Base-by-base conservation (phyloP, 139 green algal genomes). In the Chlamydomonas incerta region DNA sequence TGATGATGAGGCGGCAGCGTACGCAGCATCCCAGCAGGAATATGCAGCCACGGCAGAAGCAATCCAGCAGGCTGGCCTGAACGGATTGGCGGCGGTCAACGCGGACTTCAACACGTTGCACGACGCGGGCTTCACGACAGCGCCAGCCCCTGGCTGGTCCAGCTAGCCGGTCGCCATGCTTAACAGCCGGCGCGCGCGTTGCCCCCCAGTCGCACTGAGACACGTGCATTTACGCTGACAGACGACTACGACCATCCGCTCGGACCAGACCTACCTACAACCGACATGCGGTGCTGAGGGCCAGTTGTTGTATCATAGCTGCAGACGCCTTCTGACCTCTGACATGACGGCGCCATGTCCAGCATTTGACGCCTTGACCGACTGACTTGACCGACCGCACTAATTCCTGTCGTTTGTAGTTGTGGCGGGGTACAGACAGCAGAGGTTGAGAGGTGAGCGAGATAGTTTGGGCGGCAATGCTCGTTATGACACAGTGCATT, bases 71-170 rank as follows among this genome's bases (percentile, higher is more conserved):
- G 62, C 62, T 20, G 80, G 80, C 17, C 68, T 80, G 15, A 86
- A 86, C 55, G 60, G 68, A 20, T 35, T 86, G 55, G 33, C 80
- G 17, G 80, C 79, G 1, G 79, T 65, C 80, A 52, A 67, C 0
- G 74, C 74, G n/a, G 74, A 88, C 37, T 85, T 80, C 74, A 80
- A 80, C 55, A 68, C 68, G 24, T 85, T 75, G 74, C 77, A 86
- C 46, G 85, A 87, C 29, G 34, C 82, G 11, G 82, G 86, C 62
- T 90, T 90, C 33, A 74, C 80, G 5, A 81, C 81, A 76, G 84
- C 87, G 46, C 87, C 87, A 13, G 87, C 87, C 34, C 87, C 87
- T 23, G 87, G 87, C 14, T 90, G 87, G 87, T 90, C 87, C n/a
- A 90, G 81, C 74, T 90, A 85, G 46, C 47, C 11, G n/a, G 73